Base-by-base conservation (phyloP, 2,329 filamentous ascomycete genomes). In the Aspergillus novofumigatus region DNA sequence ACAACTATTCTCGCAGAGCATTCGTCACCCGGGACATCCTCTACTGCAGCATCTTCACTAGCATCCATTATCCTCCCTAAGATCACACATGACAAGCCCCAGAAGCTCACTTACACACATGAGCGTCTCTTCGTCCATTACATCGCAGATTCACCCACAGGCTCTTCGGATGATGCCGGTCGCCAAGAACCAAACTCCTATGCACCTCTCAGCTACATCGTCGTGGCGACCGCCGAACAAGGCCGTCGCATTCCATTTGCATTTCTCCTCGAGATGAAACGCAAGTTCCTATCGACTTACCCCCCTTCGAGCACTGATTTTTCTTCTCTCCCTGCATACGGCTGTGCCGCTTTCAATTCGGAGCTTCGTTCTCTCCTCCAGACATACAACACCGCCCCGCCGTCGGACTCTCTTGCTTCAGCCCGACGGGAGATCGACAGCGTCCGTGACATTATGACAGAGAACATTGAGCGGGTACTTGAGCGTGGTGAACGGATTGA, bases 31-130 rank as follows among this genome's bases (percentile, higher is more conserved):
- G 89, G 92, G 60, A 87, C 89, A 9, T 91, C 88, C 45, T 86
- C 91, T 65, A 90, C 91, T 56, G 92, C 91, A 67, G 90, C 92
- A 61, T 95, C 91, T 4, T 92, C 89, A 11, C 89, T 97, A 67
- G 91, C 93, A 65, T 94, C 92, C 48, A 82, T 97, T 67, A 92
- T 99, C 79, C 91, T 99, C 48, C 94, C 95, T 57, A 96, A 96
- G 75, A 96, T 99, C 80, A 82, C 83, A 55, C 94, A 99, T 79
- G 78, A 81, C 62, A 79, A 83, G 29, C 82, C 92, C 1, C 87
- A 96, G 71, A 97, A 97, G 77, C 85, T 96, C 64, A 97, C 93
- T 54, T 97, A 96, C 79, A 95, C 91, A 44, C 92, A 97, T 76
- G 90, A 92, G 77, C 81, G 87, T 59, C 87, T 95, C 75, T 91